Base-by-base conservation (phyloP, 306 rosid genomes). In the Vigna nakashimae region DNA sequence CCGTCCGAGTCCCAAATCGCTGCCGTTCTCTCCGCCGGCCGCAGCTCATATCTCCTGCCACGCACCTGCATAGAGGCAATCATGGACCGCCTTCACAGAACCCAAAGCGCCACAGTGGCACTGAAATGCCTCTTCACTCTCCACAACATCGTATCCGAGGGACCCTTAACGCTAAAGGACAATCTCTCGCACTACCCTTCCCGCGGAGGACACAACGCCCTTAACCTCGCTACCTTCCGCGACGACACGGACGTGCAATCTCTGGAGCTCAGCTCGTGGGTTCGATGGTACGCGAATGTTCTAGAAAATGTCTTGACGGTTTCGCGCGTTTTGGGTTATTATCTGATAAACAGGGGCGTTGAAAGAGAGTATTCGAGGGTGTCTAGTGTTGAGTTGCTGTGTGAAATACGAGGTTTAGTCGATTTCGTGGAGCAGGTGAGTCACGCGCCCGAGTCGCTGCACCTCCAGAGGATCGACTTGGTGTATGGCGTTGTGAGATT, bases 61-160 rank as follows among this genome's bases (percentile, higher is more conserved):
- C 77, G 79, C 52, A 71, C 80, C 16, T 89, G 92, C 89, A 80
- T 89, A 36, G 60, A 86, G 9, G 77, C 87, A 16, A 85, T 92
- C 59, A 84, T 89, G 85, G 86, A 82, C 59, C 92, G 98, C 4
- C 94, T 92, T 6, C 93, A 86, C 48, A 62, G 22, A 52, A 88
- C 96, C 4, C 65, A n/a, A 11, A 83, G 86, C 70, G 90, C 91
- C 74, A 67, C 88, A 36, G 96, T 92, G 4, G 91, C 94, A 30
- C 83, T 92, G 24, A 92, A 90, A 62, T 90, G 94, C 69, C 98
- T 92, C 60, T 74, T 85, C 91, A 79, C 87, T 5, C 50, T 88
- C 0, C 98, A 92, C 69, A 82, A 56, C 79, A 57, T 89, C 4
- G 64, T 82, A 6, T 40, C 69, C 12, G 65, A 74, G 3, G 94